A percentile compares a stretch with the other conserved stretches of the same genome.
Evolutionary conservation across 306 rosid species (phyloP).

Genomic region (Cicer judaicum): DNA sequence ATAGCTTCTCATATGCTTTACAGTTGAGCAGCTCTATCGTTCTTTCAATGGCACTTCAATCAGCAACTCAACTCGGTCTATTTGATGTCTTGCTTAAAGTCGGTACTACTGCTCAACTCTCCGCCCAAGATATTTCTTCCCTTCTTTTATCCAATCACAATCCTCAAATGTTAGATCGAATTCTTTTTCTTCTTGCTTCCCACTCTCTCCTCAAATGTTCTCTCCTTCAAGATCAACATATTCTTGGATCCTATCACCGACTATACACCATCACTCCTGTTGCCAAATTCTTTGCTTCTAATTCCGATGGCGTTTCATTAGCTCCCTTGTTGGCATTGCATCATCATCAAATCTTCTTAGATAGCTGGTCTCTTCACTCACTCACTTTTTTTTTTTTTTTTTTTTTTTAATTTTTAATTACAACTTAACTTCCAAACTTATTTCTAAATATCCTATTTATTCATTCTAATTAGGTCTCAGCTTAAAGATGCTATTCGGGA

Average conservation of each 20-base stretch:
- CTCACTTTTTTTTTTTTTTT: no score
- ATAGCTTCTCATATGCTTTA: background rate
- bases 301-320: constrained; percentile 54
- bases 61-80: background rate
- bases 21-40: background rate
- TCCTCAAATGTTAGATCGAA: constrained; percentile 1
- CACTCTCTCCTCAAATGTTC: constrained; percentile 11
- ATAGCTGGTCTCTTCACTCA: constrained; percentile 4
- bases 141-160: no score
- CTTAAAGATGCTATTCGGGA: constrained; percentile 52
- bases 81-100: background rate
- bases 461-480: constrained; percentile 48
- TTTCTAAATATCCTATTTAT: background rate
- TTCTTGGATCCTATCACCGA: background rate
- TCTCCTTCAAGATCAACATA: background rate
- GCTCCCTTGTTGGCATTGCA: constrained; percentile 43
- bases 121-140: background rate
- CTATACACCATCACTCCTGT: constrained; percentile 43
- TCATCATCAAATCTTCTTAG: constrained; percentile 50
- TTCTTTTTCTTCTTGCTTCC: constrained; percentile 20
- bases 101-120: background rate
- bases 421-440: no score
- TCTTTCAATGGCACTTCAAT: constrained; percentile 10
- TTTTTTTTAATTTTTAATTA: no score
- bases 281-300: constrained; percentile 26